Percentiles rank a stretch among this genome's conserved stretches.
phyloP scores from a whole-genome alignment of 2,329 filamentous ascomycete genomes.

The Aureobasidium uvarum region DNA sequence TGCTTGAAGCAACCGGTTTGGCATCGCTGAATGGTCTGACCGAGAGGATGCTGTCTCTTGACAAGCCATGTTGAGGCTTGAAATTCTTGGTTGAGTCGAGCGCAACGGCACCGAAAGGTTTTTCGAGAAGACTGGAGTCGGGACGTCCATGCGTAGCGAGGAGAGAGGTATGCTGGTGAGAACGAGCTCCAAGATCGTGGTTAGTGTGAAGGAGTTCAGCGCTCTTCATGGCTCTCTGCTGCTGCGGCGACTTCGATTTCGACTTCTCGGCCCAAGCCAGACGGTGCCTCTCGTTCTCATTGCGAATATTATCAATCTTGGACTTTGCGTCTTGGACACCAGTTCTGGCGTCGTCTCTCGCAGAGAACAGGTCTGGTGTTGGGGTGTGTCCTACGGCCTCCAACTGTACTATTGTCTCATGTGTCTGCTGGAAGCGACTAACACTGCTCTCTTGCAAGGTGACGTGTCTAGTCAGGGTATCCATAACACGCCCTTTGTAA shows the following conservation, averaged over 20 bases:
- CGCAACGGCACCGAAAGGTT: too few relatives aligned
- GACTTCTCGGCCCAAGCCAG: slow-evolving; percentile 19
- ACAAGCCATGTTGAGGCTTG: too few relatives aligned
- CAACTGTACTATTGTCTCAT: slow-evolving; percentile 17
- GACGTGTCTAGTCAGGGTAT: slow-evolving; percentile 16
- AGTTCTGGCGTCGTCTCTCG: slow-evolving; percentile 24
- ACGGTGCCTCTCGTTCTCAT: slow-evolving; percentile 29
- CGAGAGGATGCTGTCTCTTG: too few relatives aligned
- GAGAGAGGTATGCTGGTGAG: not conserved
- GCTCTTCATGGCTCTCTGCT: slow-evolving; percentile 77
- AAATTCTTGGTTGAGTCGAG: too few relatives aligned
- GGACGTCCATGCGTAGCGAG: too few relatives aligned
- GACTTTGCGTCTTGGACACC: slow-evolving; percentile 26
- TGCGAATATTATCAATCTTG: slow-evolving; percentile 22
- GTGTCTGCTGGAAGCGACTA: slow-evolving; percentile 11
- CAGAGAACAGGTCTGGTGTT: slow-evolving; percentile 17
- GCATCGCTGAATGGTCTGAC: too few relatives aligned
- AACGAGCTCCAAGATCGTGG: not conserved
- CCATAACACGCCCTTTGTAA: slow-evolving; percentile 27
- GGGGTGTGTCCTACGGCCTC: slow-evolving; percentile 24
- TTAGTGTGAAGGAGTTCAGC: slow-evolving; percentile 55
- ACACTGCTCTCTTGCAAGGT: slow-evolving; percentile 26
- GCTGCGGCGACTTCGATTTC: slow-evolving; percentile 41
- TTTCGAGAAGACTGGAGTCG: too few relatives aligned
- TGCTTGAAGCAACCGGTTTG: too few relatives aligned